Evolutionary conservation across 2,329 filamentous ascomycete species (phyloP).

Genomic region (Simplicillium aogashimaense): DNA sequence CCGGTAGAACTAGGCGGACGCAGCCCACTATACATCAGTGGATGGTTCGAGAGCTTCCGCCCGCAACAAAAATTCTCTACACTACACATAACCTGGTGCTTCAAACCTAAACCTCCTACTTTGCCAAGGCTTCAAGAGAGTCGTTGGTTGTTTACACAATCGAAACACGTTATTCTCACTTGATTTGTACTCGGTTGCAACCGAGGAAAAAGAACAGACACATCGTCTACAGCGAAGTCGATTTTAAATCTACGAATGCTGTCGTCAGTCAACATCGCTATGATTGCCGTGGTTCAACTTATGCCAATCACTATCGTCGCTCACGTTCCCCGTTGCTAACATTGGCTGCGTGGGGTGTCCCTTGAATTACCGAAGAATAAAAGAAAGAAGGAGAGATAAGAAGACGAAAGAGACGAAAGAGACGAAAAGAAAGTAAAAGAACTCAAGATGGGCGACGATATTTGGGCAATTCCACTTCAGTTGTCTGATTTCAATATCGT

Average conservation of each 20-base stretch:
- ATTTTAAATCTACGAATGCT: too few relatives aligned
- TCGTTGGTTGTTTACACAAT: too few relatives aligned
- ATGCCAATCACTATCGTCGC: constrained; percentile 3
- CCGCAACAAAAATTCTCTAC: too few relatives aligned
- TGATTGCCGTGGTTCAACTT: not conserved
- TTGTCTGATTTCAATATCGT: constrained; percentile 77
- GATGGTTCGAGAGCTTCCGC: too few relatives aligned
- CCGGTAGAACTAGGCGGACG: too few relatives aligned
- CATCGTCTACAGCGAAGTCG: not conserved
- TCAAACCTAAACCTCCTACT: too few relatives aligned
- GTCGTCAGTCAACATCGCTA: not conserved
- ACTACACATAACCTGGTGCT: too few relatives aligned
- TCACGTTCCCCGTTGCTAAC: constrained; percentile 7
- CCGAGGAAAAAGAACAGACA: not conserved
- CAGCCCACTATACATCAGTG: too few relatives aligned
- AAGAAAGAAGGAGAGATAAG: not conserved
- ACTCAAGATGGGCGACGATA: constrained; percentile 32
- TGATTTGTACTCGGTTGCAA: too few relatives aligned
- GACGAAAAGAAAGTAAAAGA: not conserved
- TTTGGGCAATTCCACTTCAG: constrained; percentile 35
- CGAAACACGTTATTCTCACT: too few relatives aligned
- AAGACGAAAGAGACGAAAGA: not conserved
- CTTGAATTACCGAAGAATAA: too few relatives aligned
- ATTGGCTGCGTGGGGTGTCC: constrained; percentile 6
- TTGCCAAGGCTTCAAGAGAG: too few relatives aligned